Conservation (phyloP, 176 grass and related monocot genomes). For the Carex kokanica region DNA sequence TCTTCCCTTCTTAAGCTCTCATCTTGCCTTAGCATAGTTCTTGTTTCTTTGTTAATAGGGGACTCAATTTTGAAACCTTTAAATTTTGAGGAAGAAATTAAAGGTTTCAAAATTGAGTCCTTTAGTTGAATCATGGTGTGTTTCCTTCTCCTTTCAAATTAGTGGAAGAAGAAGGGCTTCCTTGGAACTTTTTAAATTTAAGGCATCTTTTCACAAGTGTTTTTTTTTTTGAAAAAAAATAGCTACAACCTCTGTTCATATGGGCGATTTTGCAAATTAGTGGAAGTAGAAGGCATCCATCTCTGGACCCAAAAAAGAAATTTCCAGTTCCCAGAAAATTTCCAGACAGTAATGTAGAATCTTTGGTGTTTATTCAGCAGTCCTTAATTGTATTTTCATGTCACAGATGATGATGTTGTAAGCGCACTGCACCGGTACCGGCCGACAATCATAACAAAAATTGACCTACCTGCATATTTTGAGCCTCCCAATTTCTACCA, state of each 20-base stretch:
- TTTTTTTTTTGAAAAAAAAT: background rate
- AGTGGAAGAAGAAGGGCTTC: background rate
- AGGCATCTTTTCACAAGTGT: background rate
- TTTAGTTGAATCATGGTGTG: constrained; percentile 7
- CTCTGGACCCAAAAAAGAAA: background rate
- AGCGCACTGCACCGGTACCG: constrained; percentile 54
- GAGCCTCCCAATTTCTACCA: constrained; percentile 66
- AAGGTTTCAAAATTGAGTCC: background rate
- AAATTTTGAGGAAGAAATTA: background rate
- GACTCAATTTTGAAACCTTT: background rate
- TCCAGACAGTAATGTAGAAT: background rate
- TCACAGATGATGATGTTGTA: constrained; percentile 79
- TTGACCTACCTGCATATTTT: constrained; percentile 47
- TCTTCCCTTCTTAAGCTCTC: constrained; percentile 7
- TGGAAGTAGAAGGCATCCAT: background rate
- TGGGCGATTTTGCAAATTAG: background rate
- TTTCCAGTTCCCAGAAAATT: background rate
- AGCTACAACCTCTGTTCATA: background rate
- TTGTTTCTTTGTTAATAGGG: constrained; percentile 17
- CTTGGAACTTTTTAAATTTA: background rate
- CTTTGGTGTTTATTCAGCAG: constrained; percentile 15
- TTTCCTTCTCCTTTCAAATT: background rate
- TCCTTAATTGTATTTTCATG: constrained; percentile 31
- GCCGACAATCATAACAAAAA: constrained; percentile 58
- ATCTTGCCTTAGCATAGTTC: background rate